These are phyloP conservation scores for Salvia miltiorrhiza DNA, from an alignment of 257 asterid species.

Conservation along the genomic window DNA sequence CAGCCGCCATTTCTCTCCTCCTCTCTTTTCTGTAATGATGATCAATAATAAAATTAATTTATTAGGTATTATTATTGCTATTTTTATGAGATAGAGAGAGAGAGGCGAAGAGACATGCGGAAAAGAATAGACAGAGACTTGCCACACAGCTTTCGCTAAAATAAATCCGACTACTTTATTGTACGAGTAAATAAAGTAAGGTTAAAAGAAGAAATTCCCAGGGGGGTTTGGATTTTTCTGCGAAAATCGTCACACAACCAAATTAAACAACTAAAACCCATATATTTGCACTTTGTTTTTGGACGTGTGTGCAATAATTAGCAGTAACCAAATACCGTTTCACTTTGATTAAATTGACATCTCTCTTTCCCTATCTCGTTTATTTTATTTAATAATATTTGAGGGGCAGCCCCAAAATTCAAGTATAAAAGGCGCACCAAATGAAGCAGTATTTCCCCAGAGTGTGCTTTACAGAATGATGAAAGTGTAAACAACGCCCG, in stretches of 20 bases:
- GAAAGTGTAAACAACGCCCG: too few relatives aligned
- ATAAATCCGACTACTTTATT: background rate
- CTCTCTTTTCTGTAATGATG: constrained; percentile 13
- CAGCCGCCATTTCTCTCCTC: constrained; percentile 63
- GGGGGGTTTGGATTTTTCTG: constrained; percentile 5
- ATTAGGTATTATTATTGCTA: constrained; percentile 12
- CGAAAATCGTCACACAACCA: background rate
- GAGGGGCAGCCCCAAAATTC: constrained; percentile 4
- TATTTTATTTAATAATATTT: background rate
- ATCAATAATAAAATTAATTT: constrained; percentile 25
- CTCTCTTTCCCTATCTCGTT: background rate
- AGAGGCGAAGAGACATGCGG: constrained; percentile 26
- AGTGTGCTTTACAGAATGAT: background rate
- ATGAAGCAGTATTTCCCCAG: constrained; percentile 16
- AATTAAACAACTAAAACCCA: background rate
- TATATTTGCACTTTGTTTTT: background rate
- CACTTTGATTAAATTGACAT: background rate
- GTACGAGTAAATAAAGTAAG: background rate
- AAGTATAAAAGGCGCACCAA: constrained; percentile 33
- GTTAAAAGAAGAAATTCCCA: background rate
- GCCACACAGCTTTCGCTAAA: background rate
- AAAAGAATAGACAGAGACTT: constrained; percentile 35
- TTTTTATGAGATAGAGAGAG: constrained; percentile 19
- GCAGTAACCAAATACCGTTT: background rate
- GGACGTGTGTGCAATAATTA: constrained; percentile 11